Evolutionary conservation across 805 yeast species (phyloP).

Genomic region (Hanseniaspora mollemarum): DNA sequence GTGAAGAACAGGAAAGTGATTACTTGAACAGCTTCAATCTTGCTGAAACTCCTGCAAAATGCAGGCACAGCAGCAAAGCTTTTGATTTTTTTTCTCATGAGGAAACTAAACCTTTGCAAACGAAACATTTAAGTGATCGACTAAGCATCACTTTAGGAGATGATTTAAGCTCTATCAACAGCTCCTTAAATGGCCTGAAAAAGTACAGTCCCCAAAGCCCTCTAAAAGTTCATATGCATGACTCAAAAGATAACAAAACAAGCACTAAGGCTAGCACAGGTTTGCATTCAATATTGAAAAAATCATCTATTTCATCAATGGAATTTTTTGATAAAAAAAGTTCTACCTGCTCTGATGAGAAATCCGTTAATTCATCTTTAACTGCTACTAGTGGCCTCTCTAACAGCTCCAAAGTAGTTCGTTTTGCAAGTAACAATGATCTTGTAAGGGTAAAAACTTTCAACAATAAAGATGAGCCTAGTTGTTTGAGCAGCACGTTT

Average conservation of each 20-base stretch:
- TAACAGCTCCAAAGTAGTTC: background rate
- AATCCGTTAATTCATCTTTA: conserved; percentile 23
- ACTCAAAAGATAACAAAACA: background rate
- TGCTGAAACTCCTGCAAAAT: background rate
- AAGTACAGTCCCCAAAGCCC: too few relatives aligned
- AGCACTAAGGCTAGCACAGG: background rate
- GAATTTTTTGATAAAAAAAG: background rate
- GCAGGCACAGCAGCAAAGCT: background rate
- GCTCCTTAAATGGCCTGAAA: background rate
- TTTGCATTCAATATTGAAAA: background rate
- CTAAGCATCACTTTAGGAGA: too few relatives aligned
- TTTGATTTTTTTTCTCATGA: background rate
- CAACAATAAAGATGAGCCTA: background rate
- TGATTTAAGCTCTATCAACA: background rate
- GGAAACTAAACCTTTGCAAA: background rate
- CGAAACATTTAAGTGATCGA: background rate
- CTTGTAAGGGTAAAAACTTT: conserved; percentile 13
- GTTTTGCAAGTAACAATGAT: conserved; percentile 12
- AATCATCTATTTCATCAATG: background rate
- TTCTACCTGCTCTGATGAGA: conserved; percentile 21
- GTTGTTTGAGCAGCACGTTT: background rate
- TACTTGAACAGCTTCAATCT: background rate
- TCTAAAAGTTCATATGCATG: too few relatives aligned
- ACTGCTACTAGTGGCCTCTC: conserved; percentile 15
- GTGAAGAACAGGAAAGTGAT: background rate